Percentiles rank a stretch among this genome's conserved stretches.
phyloP scores from a whole-genome alignment of 805 yeast genomes.

The Nakazawaea sp. region DNA sequence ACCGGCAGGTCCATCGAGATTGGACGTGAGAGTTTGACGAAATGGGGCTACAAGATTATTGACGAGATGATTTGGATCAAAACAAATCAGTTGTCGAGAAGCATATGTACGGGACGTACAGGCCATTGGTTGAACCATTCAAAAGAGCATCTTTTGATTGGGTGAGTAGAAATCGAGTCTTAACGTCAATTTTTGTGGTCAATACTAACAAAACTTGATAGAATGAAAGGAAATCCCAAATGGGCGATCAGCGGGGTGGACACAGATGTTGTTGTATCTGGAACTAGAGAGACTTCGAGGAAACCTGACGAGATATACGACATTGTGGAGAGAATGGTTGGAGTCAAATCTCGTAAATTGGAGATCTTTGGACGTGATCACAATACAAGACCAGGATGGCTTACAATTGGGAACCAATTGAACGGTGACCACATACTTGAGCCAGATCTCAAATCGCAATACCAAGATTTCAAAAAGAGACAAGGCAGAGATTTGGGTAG shows the following conservation, averaged over 20 bases:
- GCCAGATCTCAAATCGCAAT: background rate
- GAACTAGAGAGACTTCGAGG: constrained; percentile 82
- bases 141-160: constrained; percentile 84
- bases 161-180: constrained; percentile 23
- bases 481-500: too few species aligned
- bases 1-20: constrained; percentile 90
- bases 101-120: constrained; percentile 92
- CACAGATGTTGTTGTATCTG: constrained; percentile 70
- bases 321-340: constrained; percentile 79
- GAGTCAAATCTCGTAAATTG: constrained; percentile 66
- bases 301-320: constrained; percentile 91
- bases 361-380: constrained; percentile 89
- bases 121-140: constrained; percentile 98
- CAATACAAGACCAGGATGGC: constrained; percentile 86
- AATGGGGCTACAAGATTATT: constrained; percentile 76
- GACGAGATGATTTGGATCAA: constrained; percentile 91
- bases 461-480: background rate
- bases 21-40: constrained; percentile 67
- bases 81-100: constrained; percentile 78
- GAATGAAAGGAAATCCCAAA: constrained; percentile 63
- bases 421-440: background rate
- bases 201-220: background rate
- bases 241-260: constrained; percentile 69
- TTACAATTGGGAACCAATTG: constrained; percentile 25
- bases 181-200: background rate